These are phyloP conservation scores for Mycena pura DNA, from an alignment of 768 basidiomycete genomes.

Conservation along the genomic window DNA sequence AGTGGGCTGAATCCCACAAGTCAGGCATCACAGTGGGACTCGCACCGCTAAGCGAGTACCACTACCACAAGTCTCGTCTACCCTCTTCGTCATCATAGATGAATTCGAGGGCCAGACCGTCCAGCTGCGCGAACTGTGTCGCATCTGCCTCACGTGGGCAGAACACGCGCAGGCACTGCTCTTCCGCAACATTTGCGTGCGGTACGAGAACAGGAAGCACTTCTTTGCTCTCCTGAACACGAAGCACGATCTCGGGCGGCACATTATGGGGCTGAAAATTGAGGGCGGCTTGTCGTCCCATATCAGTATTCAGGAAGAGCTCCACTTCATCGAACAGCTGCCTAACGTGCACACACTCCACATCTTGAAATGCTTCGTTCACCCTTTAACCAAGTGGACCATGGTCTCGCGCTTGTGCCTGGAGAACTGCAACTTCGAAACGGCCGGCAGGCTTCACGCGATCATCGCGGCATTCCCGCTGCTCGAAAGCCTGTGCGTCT, in stretches of 20 bases:
- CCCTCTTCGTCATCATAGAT: too few relatives aligned
- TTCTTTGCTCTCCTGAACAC: slow-evolving; percentile 1
- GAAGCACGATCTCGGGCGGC: background rate
- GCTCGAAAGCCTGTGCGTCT: slow-evolving; percentile 11
- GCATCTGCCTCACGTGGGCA: too few relatives aligned
- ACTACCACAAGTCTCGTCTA: too few relatives aligned
- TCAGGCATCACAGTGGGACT: too few relatives aligned
- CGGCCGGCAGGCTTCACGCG: background rate
- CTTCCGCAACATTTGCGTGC: slow-evolving; percentile 9
- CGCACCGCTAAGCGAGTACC: too few relatives aligned
- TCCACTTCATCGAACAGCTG: background rate
- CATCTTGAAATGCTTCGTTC: background rate
- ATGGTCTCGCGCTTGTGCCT: background rate
- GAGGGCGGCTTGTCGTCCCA: background rate
- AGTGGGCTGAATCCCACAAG: too few relatives aligned
- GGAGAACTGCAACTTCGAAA: slow-evolving; percentile 4
- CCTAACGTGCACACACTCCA: slow-evolving; percentile 6
- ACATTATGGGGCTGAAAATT: background rate
- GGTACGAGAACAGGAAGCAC: background rate
- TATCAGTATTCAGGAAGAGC: background rate
- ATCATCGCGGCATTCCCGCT: slow-evolving; percentile 13
- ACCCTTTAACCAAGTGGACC: background rate
- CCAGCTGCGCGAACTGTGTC: too few relatives aligned
- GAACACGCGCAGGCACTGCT: too few relatives aligned
- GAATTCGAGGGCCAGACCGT: too few relatives aligned